Percentiles rank a stretch among this genome's conserved stretches.
phyloP scores from a whole-genome alignment of 2,329 filamentous ascomycete species.

The Pyrenophora teres region DNA sequence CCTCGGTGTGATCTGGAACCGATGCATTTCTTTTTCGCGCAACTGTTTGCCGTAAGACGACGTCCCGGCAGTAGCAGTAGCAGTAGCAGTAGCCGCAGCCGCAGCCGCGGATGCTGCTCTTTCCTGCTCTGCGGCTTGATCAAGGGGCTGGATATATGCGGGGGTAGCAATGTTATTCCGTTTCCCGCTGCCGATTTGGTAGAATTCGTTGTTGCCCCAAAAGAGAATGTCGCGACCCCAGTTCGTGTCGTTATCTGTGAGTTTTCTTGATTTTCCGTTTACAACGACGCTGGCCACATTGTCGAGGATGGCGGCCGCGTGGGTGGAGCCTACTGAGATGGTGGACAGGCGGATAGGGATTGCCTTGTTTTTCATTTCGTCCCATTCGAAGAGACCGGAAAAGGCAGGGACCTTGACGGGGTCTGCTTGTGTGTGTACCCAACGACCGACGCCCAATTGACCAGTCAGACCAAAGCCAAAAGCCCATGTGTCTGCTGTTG shows the following conservation, averaged over 20 bases:
- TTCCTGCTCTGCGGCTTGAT: conserved; percentile 62
- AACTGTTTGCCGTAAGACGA: conserved; percentile 46
- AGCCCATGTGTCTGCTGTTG: conserved; percentile 80
- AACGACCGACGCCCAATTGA: conserved; percentile 80
- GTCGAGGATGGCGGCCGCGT: conserved; percentile 80
- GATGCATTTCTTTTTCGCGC: conserved; percentile 68
- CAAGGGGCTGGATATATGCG: conserved; percentile 77
- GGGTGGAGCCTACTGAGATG: conserved; percentile 77
- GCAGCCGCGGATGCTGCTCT: conserved; percentile 18
- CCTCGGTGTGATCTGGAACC: conserved; percentile 80
- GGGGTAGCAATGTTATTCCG: conserved; percentile 78
- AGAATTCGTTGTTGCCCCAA: conserved; percentile 95
- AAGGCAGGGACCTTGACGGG: conserved; percentile 83
- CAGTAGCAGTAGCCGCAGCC: too few species aligned
- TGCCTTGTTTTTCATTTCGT: conserved; percentile 70
- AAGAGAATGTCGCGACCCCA: conserved; percentile 88
- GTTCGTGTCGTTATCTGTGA: conserved; percentile 72
- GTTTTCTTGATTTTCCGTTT: conserved; percentile 43
- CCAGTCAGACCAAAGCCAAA: conserved; percentile 87
- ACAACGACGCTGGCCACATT: conserved; percentile 74
- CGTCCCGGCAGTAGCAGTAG: too few species aligned
- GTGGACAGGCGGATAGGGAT: conserved; percentile 77
- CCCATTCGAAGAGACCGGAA: conserved; percentile 83
- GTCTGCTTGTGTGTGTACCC: conserved; percentile 81
- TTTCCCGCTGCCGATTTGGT: conserved; percentile 90